These are phyloP conservation scores for Stylosanthes scabra DNA, from an alignment of 331 rosid species.

Conservation along the genomic window DNA sequence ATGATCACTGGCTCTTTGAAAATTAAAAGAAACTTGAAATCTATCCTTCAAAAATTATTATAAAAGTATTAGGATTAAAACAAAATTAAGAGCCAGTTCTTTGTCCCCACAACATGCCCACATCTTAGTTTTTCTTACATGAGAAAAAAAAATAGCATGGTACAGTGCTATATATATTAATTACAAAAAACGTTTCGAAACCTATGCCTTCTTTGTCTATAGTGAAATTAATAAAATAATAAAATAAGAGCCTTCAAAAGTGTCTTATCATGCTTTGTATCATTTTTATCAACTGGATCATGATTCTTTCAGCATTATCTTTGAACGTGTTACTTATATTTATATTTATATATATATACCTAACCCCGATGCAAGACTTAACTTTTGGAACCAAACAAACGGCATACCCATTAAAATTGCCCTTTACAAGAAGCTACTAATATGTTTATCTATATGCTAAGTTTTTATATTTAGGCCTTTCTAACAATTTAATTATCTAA, in stretches of 20 bases:
- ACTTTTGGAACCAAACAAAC: constrained; percentile 59
- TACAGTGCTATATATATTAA: not conserved
- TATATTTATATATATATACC: not conserved
- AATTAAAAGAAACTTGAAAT: constrained; percentile 32
- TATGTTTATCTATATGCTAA: not conserved
- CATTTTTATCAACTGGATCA: constrained; percentile 41
- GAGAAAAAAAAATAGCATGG: not conserved
- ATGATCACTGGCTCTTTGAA: constrained; percentile 51
- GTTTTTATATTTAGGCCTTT: constrained; percentile 44
- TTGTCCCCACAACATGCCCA: constrained; percentile 49
- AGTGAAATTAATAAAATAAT: not conserved
- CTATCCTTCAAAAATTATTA: constrained; percentile 25
- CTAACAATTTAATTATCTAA: constrained; percentile 11
- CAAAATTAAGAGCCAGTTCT: constrained; percentile 35
- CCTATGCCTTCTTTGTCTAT: constrained; percentile 7
- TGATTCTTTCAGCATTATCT: constrained; percentile 45
- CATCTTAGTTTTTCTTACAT: constrained; percentile 17
- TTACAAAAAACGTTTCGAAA: constrained; percentile 43
- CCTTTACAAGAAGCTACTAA: constrained; percentile 33
- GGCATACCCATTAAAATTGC: constrained; percentile 37
- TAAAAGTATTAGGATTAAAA: constrained; percentile 19
- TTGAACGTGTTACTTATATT: constrained; percentile 46
- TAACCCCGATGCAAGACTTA: constrained; percentile 18
- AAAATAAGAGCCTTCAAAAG: constrained; percentile 45
- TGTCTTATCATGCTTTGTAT: constrained; percentile 53